Evolutionary conservation across 2,329 filamentous ascomycete species (phyloP), one percentile per base, ranked within the genome.

Genomic region (Colletotrichum sp.): DNA sequence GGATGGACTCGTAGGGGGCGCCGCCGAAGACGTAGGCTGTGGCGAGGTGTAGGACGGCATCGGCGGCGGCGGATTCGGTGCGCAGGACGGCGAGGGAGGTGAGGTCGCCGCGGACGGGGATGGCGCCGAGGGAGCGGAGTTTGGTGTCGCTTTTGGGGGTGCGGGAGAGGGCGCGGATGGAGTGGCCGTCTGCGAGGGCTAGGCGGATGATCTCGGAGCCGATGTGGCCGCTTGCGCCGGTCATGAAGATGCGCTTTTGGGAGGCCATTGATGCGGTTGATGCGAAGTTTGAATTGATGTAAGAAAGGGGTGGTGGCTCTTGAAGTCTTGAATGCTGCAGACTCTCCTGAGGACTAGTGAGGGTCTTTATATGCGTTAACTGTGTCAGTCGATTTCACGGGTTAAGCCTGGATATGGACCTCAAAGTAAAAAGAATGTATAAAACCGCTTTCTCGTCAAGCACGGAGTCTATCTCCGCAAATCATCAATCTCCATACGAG

Each of bases 31-130:
- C 77, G 65, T 83, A 81, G 21, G 83, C 77, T 68, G 82, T 81
- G 6, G 85, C 87, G 8, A 89, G 81, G 75, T 87, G 85, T 6
- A 89, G 78, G 8, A 89, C 84, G n/a, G 82, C 79, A 70, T 89
- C 86, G 8, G 86, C 85, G 12, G 79, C 73, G n/a, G 81, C 76
- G 62, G 83, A 82, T 77, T 87, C 84, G 16, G 75, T 34, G 3
- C 80, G 81, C 6, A 89, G 82, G 4, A 86, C 76, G 26, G 85
- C 83, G 52, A 85, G 81, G 12, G 83, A 79, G 4, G 76, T 74
- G 5, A 89, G 82, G 77, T 85, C 83, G 3, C 87, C 87, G 34
- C 84, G 83, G 6, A 87, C 79, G 3, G 85, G 83, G 1, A 78
- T 79, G 1, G 83, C 88, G 55, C 87, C 87, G 6, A 86, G 79